Evolutionary conservation across 139 green algal genomes (phyloP), one percentile per base, ranked within the genome.

Genomic region (Chlamydomonas schloesseri): DNA sequence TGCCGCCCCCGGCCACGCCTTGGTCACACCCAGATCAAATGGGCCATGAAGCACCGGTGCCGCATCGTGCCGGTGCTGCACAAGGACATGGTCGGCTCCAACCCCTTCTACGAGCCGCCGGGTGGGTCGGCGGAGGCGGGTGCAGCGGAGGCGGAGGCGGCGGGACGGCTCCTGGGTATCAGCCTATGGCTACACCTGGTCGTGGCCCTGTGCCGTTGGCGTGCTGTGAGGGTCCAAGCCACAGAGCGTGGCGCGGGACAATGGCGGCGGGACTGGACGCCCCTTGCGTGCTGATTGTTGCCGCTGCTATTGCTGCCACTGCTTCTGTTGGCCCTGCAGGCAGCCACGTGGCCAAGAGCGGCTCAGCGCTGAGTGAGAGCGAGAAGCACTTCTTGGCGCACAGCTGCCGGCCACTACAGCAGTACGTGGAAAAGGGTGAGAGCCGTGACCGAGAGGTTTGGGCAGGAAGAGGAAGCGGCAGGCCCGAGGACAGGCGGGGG

Each of bases 391-490:
- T 29, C 36, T 17, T 74, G 69, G 36, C 69, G 34, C 18, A 74
- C 69, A 9, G 14, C 34, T 74, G 69, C 69, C 55, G 26, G 36
- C 69, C 69, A 1, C 36, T 74, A 34, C 69, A 74, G 69, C 69
- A 74, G 34, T 74, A 29, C 69, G 36, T 74, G 23, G 69, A 74
- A 17, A 74, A 74, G 36, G 69, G 69, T 74, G 69, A 53, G 69
- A 0, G 31, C 31, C 11, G 42, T 4, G 62, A 2, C 11, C 17
- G 62, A 5, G 55, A 11, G 55, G 55, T 17, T 62, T 18, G 17
- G 62, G 62, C 3, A 24, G 26, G 62, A 11, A 2, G 8, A 11
- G 55, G 55, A 11, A 17, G 55, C 55, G 13, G 55, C 55, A 17
- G 55, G 55, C 9, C 20, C 55, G 55, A n/a, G n/a, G n/a, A n/a